Evolutionary conservation across 805 yeast genomes (phyloP).

Genomic region (Cyberlindnera misumaiensis): DNA sequence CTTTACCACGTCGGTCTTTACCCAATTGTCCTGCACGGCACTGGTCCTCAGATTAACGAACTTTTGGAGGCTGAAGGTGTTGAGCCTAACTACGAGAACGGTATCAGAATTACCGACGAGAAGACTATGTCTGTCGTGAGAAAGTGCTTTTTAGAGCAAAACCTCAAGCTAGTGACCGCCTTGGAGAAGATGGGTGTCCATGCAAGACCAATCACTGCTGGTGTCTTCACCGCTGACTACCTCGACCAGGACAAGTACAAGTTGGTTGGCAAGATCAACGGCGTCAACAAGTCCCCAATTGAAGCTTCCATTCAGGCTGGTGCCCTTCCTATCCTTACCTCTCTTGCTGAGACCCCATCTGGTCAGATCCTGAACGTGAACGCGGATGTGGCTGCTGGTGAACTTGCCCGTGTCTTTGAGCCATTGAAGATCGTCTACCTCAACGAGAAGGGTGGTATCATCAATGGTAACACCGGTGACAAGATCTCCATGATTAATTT

Average conservation of each 20-base stretch:
- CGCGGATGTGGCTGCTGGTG: conserved; percentile 99
- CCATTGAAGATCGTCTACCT: conserved; percentile 94
- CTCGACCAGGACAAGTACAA: conserved; percentile 86
- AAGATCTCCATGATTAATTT: conserved; percentile 84
- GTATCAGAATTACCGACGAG: conserved; percentile 91
- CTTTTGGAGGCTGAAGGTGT: conserved; percentile 89
- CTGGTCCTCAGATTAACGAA: conserved; percentile 98
- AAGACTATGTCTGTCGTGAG: conserved; percentile 95
- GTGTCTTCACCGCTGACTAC: conserved; percentile 91
- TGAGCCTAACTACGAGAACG: conserved; percentile 93
- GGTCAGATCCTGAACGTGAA: conserved; percentile 97
- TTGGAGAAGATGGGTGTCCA: conserved; percentile 94
- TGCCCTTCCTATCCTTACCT: conserved; percentile 91
- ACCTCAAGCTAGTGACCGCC: conserved; percentile 90
- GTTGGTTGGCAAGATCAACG: conserved; percentile 83
- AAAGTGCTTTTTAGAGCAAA: conserved; percentile 91
- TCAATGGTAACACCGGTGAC: conserved; percentile 87
- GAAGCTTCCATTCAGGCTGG: conserved; percentile 96
- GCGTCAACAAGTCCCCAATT: conserved; percentile 82
- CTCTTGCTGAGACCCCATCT: conserved; percentile 92
- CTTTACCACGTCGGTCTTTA: conserved; percentile 95
- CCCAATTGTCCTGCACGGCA: conserved; percentile 95
- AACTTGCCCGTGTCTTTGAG: conserved; percentile 91
- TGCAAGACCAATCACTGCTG: conserved; percentile 97
- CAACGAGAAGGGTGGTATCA: conserved; percentile 96